Conservation (phyloP, 208 protist genomes). For the Leishmania guyanensis region DNA sequence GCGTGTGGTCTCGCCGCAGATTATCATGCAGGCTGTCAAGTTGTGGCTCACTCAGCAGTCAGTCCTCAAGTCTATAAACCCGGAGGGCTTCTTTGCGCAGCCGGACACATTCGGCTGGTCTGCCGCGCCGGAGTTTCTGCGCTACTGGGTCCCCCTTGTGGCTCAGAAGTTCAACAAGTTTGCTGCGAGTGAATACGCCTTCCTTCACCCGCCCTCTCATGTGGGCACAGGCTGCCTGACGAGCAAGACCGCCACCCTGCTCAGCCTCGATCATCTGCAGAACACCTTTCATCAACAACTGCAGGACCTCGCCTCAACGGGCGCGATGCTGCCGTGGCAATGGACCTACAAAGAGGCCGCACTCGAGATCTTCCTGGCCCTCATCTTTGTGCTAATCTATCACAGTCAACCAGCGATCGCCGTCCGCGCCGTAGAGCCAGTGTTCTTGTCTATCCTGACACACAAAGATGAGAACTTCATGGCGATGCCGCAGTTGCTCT, state of each 20-base stretch:
- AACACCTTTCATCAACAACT: conserved; percentile 14
- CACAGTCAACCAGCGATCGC: conserved; percentile 25
- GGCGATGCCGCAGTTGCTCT: conserved; percentile 20
- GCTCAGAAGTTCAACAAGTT: conserved; percentile 48
- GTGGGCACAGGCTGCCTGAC: conserved; percentile 40
- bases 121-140: conserved; percentile 10
- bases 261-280: conserved; percentile 32
- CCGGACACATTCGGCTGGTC: conserved; percentile 29
- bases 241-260: conserved; percentile 31
- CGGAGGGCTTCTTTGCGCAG: conserved; percentile 24
- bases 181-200: conserved; percentile 51
- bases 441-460: conserved; percentile 28
- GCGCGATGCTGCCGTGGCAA: conserved; percentile 3
- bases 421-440: conserved; percentile 29
- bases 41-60: conserved; percentile 18
- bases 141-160: conserved; percentile 19
- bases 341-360: conserved; percentile 2
- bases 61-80: conserved; percentile 4
- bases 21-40: conserved; percentile 2
- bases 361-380: conserved; percentile 12
- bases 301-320: background rate
- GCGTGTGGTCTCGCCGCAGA: background rate
- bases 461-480: conserved; percentile 22
- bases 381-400: conserved; percentile 36
- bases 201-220: conserved; percentile 14